Base-by-base conservation (phyloP, 495 filamentous ascomycete genomes). In the Penicillium desertorum region DNA sequence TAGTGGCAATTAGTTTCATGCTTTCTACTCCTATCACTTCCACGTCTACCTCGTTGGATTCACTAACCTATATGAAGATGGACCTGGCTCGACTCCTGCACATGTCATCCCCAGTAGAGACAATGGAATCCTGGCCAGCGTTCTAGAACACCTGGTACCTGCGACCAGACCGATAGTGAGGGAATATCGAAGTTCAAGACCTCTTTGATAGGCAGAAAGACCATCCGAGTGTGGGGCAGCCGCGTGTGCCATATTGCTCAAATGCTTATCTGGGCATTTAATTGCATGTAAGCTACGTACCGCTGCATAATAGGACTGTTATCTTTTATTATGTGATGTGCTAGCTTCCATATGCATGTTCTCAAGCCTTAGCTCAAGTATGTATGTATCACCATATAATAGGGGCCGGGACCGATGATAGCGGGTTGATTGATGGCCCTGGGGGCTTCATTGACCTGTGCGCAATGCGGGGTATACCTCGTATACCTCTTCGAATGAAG, bases 191-290 rank as follows among this genome's bases (percentile, higher is more conserved):
- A 59, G 12, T 59, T 46, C 25, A 58, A 8, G 3, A 47, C 37
- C 29, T 60, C 52, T 52, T 63, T 51, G 52, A 70, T 62, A 41
- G 65, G 59, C 37, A 71, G 54, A 50, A 63, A 53, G 58, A 65
- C 58, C 62, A 63, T 71, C 29, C 65, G 59, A 19, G 69, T 70
- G 61, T n/a, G 67, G 64, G 55, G 54, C 56, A 49, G 63, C 66
- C 45, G 66, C 44, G 55, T 61, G 53, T 39, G 54, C 49, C 55
- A 61, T 62, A 61, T 64, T 23, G 34, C 37, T 57, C 47, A 27
- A 43, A 51, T 58, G 48, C 47, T 51, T 45, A 41, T 12, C 48
- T 58, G 5, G 53, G 47, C 48, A 30, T 10, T 39, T 20, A 29
- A 22, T 32, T 30, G n/a, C 36, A 32, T 22, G 16, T 20, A n/a